phyloP scores from a whole-genome alignment of 352 stramenopile species.

The Phytophthora sp. region DNA sequence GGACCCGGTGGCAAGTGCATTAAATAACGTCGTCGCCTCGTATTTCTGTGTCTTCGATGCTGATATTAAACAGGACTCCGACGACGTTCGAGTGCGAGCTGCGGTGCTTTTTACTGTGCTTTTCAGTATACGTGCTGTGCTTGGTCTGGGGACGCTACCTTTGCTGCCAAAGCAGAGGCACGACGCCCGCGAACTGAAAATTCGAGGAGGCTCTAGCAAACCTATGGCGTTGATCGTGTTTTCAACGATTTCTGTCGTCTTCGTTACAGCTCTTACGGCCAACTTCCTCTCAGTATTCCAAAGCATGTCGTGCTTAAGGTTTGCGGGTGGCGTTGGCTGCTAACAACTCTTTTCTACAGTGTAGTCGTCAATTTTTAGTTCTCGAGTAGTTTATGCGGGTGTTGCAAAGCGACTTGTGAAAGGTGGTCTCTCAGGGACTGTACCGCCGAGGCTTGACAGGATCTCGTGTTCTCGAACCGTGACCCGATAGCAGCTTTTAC shows the following conservation, averaged over 20 bases:
- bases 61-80: slow-evolving; percentile 59
- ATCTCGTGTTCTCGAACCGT: slow-evolving; percentile 36
- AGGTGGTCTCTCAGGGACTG: slow-evolving; percentile 26
- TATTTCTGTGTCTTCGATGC: slow-evolving; percentile 66
- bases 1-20: slow-evolving; percentile 56
- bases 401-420: slow-evolving; percentile 37
- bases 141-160: slow-evolving; percentile 50
- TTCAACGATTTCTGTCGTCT: slow-evolving; percentile 44
- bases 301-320: slow-evolving; percentile 55
- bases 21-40: slow-evolving; percentile 65
- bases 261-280: slow-evolving; percentile 52
- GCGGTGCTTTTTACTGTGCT: slow-evolving; percentile 61
- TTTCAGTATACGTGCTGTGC: slow-evolving; percentile 52
- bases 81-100: slow-evolving; percentile 62
- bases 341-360: slow-evolving; percentile 21
- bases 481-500: slow-evolving; percentile 30
- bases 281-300: slow-evolving; percentile 73
- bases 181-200: slow-evolving; percentile 58
- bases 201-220: slow-evolving; percentile 50
- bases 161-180: slow-evolving; percentile 64
- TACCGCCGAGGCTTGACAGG: slow-evolving; percentile 32
- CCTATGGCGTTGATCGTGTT: slow-evolving; percentile 44
- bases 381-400: slow-evolving; percentile 15
- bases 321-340: slow-evolving; percentile 70
- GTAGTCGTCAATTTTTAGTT: not conserved